These are phyloP conservation scores for Fraxinus angustifolia DNA, from an alignment of 305 asterid species.

Conservation along the genomic window DNA sequence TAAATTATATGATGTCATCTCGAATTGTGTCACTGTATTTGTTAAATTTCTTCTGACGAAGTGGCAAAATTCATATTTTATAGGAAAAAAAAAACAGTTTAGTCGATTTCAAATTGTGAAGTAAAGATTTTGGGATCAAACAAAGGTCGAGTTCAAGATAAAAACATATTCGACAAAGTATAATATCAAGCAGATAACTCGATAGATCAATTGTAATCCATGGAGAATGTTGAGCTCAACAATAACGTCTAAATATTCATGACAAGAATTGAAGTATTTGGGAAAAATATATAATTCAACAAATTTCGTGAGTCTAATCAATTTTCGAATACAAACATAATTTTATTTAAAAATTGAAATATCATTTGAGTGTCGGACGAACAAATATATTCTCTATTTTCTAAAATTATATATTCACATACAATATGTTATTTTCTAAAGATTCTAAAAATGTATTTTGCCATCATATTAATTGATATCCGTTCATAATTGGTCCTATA, in stretches of 20 bases:
- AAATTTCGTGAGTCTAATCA: not conserved
- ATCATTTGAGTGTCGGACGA: not conserved
- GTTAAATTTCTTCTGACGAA: too few relatives aligned
- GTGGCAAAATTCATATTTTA: too few relatives aligned
- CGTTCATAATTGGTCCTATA: not conserved
- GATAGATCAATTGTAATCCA: not conserved
- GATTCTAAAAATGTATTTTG: not conserved
- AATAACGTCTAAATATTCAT: not conserved
- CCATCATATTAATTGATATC: not conserved
- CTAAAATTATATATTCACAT: not conserved
- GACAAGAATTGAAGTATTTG: not conserved
- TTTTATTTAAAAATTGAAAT: not conserved
- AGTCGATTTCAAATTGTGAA: not conserved
- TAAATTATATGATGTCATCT: too few relatives aligned
- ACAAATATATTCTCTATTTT: not conserved
- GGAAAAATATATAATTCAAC: not conserved
- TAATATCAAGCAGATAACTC: not conserved
- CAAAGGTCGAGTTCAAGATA: not conserved
- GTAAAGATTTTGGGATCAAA: not conserved
- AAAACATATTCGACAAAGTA: not conserved
- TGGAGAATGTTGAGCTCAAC: not conserved
- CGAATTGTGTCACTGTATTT: too few relatives aligned
- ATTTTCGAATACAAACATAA: not conserved
- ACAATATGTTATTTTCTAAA: not conserved
- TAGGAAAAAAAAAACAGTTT: not conserved